Evolutionary conservation across 495 filamentous ascomycete genomes (phyloP), one percentile per base, ranked within the genome.

Genomic region (Podospora comata): DNA sequence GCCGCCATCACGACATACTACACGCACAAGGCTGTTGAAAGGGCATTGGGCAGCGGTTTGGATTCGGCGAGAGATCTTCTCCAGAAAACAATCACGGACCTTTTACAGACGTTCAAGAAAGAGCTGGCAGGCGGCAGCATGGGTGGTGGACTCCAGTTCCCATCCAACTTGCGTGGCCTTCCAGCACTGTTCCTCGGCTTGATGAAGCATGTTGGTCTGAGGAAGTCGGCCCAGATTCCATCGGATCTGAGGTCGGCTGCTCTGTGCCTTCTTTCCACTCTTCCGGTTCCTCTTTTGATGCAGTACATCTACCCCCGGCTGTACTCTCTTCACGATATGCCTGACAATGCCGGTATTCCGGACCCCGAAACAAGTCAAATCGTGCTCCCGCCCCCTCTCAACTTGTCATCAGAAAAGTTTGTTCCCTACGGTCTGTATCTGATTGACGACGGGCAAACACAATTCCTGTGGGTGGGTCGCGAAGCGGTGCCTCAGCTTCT

Each of bases 301-400:
- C 95, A 97, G 82, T 98, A 97, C 81, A 96, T 99, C 72, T 96
- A 98, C 81, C 94, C 94, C 19, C 88, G 88, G 70, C 85, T 98
- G 73, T 97, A 96, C 82, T 96, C 92, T 4, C 85, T 97, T 55
- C 94, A 98, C 72, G 94, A 98, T 79, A 97, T 99, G 95, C 93
- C 95, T n/a, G 93, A 97, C 79, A 88, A 87, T 68, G 92, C 93
- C 5, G 95, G 95, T 62, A 78, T 94, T 34, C 91, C 93, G 1
- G 91, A 98, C 74, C 85, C 89, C 30, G 83, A 90, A 69, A 97
- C 91, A 0, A 92, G 92, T 67, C 92, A 95, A 73, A 97, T 94
- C 67, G 81, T 90, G 26, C 87, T 99, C 13, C 95, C 95, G 13
- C 93, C 90, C 6, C 84, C 91, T 1, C 78, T 91, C 74, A 98